These are phyloP conservation scores for Saussurea involucrata DNA, from an alignment of 129 eudicot genomes.

Conservation along the genomic window DNA sequence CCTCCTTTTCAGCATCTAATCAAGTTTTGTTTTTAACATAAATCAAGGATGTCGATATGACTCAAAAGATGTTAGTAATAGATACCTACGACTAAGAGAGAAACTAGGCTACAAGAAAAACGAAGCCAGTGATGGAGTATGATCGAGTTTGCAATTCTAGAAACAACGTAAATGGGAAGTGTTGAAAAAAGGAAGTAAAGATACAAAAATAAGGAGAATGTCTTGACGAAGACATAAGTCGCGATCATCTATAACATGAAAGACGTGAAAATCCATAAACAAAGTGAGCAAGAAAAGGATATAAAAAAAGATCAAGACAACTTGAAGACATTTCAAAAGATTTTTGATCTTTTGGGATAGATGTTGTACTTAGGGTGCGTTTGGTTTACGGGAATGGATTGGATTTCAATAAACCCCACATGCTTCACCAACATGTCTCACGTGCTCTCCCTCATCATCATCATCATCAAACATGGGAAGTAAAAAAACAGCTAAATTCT, in stretches of 20 bases:
- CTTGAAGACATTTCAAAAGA: not conserved
- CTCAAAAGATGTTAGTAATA: not conserved
- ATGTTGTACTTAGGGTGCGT: too few species aligned
- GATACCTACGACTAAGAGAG: not conserved
- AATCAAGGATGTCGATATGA: not conserved
- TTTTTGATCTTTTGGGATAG: not conserved
- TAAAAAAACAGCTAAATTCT: too few species aligned
- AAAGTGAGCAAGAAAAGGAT: not conserved
- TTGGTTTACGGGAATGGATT: too few species aligned
- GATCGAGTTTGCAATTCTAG: not conserved
- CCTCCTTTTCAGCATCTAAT: not conserved
- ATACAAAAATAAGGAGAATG: not conserved
- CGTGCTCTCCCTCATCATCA: too few species aligned
- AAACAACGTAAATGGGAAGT: not conserved
- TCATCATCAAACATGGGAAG: too few species aligned
- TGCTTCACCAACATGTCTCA: too few species aligned
- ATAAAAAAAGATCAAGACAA: not conserved
- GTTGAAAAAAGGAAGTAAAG: too few species aligned
- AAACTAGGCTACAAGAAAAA: not conserved
- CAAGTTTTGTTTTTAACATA: not conserved
- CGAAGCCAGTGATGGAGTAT: not conserved
- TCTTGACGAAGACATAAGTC: not conserved
- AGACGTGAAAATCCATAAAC: not conserved
- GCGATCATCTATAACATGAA: not conserved
- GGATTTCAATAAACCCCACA: too few species aligned